Evolutionary conservation across 176 grass and related monocot species (phyloP).

Genomic region (Stipa capillata): DNA sequence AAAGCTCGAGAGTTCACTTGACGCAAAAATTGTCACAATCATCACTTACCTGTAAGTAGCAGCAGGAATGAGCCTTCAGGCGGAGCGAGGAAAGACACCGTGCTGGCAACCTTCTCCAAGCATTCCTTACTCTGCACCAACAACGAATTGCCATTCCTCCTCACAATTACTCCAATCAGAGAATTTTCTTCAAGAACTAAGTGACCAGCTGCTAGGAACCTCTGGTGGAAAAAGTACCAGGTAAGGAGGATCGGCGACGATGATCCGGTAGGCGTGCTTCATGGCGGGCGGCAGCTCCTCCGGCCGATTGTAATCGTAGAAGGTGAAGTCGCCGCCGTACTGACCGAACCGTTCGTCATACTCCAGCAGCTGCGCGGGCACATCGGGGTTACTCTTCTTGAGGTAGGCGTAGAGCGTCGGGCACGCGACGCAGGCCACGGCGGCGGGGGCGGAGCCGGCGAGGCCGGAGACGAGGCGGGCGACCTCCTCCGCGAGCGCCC

Average conservation of each 20-base stretch:
- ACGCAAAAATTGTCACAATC: too few species aligned
- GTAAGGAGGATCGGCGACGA: slow-evolving; percentile 86
- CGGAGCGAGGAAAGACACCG: slow-evolving; percentile 67
- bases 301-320: slow-evolving; percentile 88
- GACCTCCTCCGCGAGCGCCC: slow-evolving; percentile 51
- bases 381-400: slow-evolving; percentile 43
- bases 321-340: slow-evolving; percentile 69
- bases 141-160: background rate
- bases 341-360: slow-evolving; percentile 72
- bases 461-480: slow-evolving; percentile 11
- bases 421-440: slow-evolving; percentile 74
- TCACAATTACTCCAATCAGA: background rate
- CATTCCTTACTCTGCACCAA: slow-evolving; percentile 69
- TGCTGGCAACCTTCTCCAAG: slow-evolving; percentile 87
- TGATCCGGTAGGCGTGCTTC: slow-evolving; percentile 58
- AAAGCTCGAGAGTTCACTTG: background rate
- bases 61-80: slow-evolving; percentile 55
- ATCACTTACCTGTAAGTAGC: slow-evolving; percentile 69
- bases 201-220: too few species aligned
- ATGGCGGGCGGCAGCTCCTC: slow-evolving; percentile 54
- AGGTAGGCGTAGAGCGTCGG: slow-evolving; percentile 88
- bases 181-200: background rate
- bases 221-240: slow-evolving; percentile 41
- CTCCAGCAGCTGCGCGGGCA: slow-evolving; percentile 53
- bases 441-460: background rate